phyloP scores from a whole-genome alignment of 306 rosid species.

The Glycine latifolia region DNA sequence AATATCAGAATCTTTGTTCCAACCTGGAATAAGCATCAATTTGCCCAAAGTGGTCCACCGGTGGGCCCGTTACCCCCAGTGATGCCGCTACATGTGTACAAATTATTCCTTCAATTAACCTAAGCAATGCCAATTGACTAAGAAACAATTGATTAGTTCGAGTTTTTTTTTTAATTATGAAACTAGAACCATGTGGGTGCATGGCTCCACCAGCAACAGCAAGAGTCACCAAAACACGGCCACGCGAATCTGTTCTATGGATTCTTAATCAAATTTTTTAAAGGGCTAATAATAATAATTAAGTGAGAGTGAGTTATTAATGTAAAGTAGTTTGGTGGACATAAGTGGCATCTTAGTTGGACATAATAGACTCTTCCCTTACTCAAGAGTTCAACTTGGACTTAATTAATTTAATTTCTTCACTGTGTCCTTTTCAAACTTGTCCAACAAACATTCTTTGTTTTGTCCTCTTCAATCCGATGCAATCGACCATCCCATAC shows the following conservation, averaged over 20 bases:
- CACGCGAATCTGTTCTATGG: conserved; percentile 48
- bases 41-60: conserved; percentile 28
- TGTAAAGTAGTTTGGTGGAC: conserved; percentile 57
- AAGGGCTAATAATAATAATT: not conserved
- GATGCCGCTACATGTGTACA: conserved; percentile 41
- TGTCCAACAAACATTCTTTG: conserved; percentile 70
- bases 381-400: conserved; percentile 35
- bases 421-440: conserved; percentile 49
- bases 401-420: conserved; percentile 31
- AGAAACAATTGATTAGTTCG: not conserved
- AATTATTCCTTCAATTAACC: conserved; percentile 47
- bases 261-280: conserved; percentile 47
- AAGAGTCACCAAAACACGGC: conserved; percentile 53
- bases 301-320: conserved; percentile 44
- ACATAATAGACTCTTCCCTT: conserved; percentile 54
- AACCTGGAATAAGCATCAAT: conserved; percentile 50
- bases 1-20: conserved; percentile 46
- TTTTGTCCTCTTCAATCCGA: conserved; percentile 54
- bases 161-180: conserved; percentile 35
- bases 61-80: conserved; percentile 12
- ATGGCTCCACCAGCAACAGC: conserved; percentile 53
- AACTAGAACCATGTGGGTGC: conserved; percentile 43
- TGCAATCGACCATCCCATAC: conserved; percentile 42
- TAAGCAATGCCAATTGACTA: conserved; percentile 38
- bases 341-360: conserved; percentile 65